Base-by-base conservation (phyloP, 176 grass and related monocot genomes). In the Oryza nivara region DNA sequence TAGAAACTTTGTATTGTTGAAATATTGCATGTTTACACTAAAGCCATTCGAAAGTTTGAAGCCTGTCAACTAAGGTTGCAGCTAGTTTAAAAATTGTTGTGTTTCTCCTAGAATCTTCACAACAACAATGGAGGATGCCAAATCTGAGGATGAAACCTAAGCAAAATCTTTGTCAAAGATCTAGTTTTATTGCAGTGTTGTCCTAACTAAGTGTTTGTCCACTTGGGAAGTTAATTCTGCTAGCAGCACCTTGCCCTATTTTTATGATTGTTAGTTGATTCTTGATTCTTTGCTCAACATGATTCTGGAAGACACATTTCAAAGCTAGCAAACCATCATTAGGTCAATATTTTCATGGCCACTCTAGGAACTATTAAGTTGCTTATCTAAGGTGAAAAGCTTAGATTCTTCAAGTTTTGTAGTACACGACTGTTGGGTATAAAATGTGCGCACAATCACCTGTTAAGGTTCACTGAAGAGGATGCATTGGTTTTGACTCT, bases 401-500 rank as follows among this genome's bases (percentile, higher is more conserved):
- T 98, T 91, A 12, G 87, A 45, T 1, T 85, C 95, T 86, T 98
- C 95, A 16, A 92, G 91, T 61, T 98, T 98, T 65, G 92, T 92
- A 81, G 92, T 87, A 74, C 95, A 80, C 0, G 92, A 95, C 34
- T 93, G 9, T 89, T 67, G 91, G 92, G 84, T 98, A 95, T 79
- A 90, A 98, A 14, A 98, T 95, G 14, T 95, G 95, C 13, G 93
- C 86, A 34, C 95, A 98, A 48, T 95, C 95, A 44, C 7, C 95
- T 92, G 47, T 98, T 92, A 45, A 95, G 92, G 72, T 95, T 91
- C 19, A 91, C 91, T n/a, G 74, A 85, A 98, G 83, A 74, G 87
- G 75, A 80, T 92, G 95, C 35, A 56, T 98, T 98, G 16, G 93
- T 98, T 86, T 98, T 95, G 4, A 98, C 89, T 0, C 91, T 95